Conservation (phyloP, 2,329 filamentous ascomycete species). For the Calonectria hawksworthii region DNA sequence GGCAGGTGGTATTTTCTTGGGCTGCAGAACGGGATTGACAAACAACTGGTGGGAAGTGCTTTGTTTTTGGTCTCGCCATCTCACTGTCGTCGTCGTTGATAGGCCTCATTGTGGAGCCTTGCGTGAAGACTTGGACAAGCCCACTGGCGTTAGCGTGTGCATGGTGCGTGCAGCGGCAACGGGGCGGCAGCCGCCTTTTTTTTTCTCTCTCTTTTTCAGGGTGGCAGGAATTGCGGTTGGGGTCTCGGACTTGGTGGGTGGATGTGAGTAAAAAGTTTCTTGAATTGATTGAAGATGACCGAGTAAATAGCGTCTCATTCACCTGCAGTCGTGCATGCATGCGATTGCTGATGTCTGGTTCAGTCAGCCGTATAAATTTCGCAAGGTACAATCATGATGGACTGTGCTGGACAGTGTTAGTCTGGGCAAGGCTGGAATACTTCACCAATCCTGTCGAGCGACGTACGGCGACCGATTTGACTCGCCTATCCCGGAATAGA, state of each 20-base stretch:
- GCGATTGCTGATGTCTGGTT: background rate
- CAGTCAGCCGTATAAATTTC: background rate
- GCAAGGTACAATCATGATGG: background rate
- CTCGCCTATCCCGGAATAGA: background rate
- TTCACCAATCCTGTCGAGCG: constrained; percentile 14
- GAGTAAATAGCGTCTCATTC: background rate
- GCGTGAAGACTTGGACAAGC: constrained; percentile 24
- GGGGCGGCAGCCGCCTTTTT: constrained; percentile 1
- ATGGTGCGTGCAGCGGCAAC: constrained; percentile 19
- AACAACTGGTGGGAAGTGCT: background rate
- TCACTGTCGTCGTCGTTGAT: constrained; percentile 14
- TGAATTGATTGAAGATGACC: background rate
- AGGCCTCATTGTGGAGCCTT: constrained; percentile 20
- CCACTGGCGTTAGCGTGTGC: constrained; percentile 18
- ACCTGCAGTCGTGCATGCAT: background rate
- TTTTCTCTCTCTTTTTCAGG: background rate
- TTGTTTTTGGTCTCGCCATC: constrained; percentile 12
- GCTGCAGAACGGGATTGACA: background rate
- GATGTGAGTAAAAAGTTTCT: background rate
- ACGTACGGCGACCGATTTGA: background rate
- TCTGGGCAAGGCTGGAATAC: constrained; percentile 23
- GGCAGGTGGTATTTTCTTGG: background rate
- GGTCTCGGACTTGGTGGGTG: background rate
- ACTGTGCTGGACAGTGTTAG: background rate
- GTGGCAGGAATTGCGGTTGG: background rate